A percentile compares a stretch with the other conserved stretches of the same genome.
These are phyloP conservation scores for Cardamine resedifolia DNA, from an alignment of 345 rosid genomes.

Conservation along the genomic window DNA sequence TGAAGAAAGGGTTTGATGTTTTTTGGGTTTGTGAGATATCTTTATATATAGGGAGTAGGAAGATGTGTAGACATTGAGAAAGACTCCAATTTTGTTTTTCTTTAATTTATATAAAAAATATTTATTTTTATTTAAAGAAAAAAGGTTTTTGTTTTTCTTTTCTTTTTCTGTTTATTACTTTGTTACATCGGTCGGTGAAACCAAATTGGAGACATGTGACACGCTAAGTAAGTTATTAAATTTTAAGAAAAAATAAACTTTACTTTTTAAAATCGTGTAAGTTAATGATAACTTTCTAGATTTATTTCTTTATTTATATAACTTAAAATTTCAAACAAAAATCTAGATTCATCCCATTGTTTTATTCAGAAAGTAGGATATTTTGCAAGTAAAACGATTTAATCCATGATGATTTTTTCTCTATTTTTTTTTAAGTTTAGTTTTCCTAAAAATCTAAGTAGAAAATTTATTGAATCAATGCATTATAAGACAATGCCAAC, in stretches of 20 bases:
- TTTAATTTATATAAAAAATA: neutral
- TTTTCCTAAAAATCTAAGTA: neutral
- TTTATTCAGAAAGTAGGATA: neutral
- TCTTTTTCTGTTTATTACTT: neutral
- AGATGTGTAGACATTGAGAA: constrained; percentile 7
- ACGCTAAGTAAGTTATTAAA: neutral
- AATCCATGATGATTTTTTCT: neutral
- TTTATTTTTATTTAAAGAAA: constrained; percentile 4
- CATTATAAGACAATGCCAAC: neutral
- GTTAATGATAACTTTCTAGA: neutral
- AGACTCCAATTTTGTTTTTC: neutral
- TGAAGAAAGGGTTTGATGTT: constrained; percentile 33
- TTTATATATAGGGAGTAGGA: constrained; percentile 37
- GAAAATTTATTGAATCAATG: neutral
- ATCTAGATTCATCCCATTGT: neutral
- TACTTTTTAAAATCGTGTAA: neutral
- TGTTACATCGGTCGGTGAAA: constrained; percentile 4
- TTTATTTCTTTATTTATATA: neutral
- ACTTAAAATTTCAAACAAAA: neutral
- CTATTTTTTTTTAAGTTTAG: neutral
- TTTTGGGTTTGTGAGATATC: constrained; percentile 21
- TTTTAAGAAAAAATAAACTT: neutral
- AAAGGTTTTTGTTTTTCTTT: no score
- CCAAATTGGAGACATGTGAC: neutral
- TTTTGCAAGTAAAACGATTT: neutral